Evolutionary conservation across 2,329 filamentous ascomycete species (phyloP).

Genomic region (Drechslerella coelobrocha): DNA sequence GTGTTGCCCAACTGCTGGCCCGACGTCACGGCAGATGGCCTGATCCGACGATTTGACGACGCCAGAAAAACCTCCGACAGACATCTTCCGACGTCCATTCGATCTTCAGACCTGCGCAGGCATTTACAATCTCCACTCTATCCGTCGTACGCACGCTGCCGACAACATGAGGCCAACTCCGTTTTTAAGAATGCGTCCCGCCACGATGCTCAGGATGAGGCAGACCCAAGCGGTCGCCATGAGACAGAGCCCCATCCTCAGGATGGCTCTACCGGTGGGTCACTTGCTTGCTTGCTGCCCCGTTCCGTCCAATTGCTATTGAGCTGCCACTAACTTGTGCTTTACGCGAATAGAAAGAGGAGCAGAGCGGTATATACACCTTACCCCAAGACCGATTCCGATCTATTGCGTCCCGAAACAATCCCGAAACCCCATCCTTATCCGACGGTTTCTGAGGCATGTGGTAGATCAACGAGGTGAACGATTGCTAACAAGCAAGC

Average conservation of each 20-base stretch:
- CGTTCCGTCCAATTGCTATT: neutral
- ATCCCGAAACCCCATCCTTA: conserved; percentile 11
- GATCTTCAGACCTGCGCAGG: conserved; percentile 17
- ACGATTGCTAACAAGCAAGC: conserved; percentile 6
- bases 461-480: neutral
- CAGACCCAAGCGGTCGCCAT: conserved; percentile 34
- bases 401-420: conserved; percentile 18
- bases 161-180: conserved; percentile 39
- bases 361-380: conserved; percentile 53
- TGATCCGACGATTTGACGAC: conserved; percentile 11
- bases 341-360: conserved; percentile 52
- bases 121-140: conserved; percentile 34
- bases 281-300: neutral
- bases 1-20: conserved; percentile 36
- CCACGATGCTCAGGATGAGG: conserved; percentile 44
- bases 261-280: conserved; percentile 43
- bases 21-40: conserved; percentile 40
- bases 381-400: conserved; percentile 16
- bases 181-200: conserved; percentile 39
- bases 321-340: conserved; percentile 9
- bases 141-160: neutral
- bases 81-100: conserved; percentile 7
- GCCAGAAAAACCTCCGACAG: conserved; percentile 46
- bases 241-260: conserved; percentile 47
- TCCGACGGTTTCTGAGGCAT: conserved; percentile 6